Evolutionary conservation across 106 monocot species (phyloP).

Genomic region (Phalaenopsis aphrodite): DNA sequence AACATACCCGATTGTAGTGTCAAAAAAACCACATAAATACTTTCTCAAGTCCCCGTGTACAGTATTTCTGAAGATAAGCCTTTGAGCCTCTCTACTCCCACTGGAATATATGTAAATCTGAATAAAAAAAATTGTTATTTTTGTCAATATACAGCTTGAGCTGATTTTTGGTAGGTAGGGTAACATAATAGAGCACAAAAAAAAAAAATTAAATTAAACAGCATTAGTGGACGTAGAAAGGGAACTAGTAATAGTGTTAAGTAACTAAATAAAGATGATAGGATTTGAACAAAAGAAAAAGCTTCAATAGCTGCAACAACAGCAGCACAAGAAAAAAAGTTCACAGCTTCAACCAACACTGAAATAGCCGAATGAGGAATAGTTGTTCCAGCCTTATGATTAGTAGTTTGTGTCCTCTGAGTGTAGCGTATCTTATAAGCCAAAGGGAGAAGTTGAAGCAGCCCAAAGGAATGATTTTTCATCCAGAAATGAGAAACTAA

Average conservation of each 20-base stretch:
- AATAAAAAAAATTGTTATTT: constrained; percentile 11
- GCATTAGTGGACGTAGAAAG: too few relatives aligned
- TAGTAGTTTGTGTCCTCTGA: not conserved
- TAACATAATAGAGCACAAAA: not conserved
- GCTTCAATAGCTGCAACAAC: not conserved
- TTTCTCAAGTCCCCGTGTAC: constrained; percentile 74
- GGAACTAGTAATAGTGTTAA: too few relatives aligned
- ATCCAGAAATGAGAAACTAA: not conserved
- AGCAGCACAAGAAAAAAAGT: not conserved
- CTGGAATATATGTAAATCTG: constrained; percentile 98
- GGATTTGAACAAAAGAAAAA: not conserved
- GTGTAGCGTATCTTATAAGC: not conserved
- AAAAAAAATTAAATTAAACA: too few relatives aligned
- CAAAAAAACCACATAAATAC: constrained; percentile 88
- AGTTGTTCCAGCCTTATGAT: not conserved
- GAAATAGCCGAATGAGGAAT: not conserved
- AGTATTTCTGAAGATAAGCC: constrained; percentile 91
- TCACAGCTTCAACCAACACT: not conserved
- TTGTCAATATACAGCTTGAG: not conserved
- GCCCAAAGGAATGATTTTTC: not conserved
- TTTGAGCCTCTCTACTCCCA: constrained; percentile 96
- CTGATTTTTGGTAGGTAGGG: not conserved
- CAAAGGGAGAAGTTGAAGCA: not conserved
- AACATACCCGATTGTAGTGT: constrained; percentile 78
- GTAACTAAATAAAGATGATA: not conserved